Evolutionary conservation across 306 rosid genomes (phyloP).

Genomic region (Malus asiatica): DNA sequence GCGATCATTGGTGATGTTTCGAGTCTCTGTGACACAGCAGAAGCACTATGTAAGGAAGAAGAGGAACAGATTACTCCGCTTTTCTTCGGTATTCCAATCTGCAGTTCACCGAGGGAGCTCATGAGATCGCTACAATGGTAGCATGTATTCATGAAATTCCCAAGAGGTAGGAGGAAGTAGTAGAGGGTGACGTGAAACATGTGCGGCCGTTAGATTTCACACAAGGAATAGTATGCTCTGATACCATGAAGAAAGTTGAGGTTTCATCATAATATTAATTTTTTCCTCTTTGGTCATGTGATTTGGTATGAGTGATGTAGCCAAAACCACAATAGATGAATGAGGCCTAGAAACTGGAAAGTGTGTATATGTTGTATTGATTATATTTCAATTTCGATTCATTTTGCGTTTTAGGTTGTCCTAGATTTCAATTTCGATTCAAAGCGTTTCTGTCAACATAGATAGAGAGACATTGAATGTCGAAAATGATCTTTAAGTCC

Average conservation of each 20-base stretch:
- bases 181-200: conserved; percentile 3
- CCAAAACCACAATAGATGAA: conserved; percentile 19
- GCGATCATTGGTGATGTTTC: conserved; percentile 46
- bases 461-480: not conserved
- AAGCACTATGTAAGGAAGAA: conserved; percentile 37
- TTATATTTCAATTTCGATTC: not conserved
- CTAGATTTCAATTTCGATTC: too few species aligned
- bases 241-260: too few species aligned
- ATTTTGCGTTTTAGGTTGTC: not conserved
- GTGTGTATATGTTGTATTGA: conserved; percentile 7
- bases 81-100: conserved; percentile 57
- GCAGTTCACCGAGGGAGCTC: conserved; percentile 59
- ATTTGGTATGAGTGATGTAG: conserved; percentile 21
- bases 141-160: conserved; percentile 19
- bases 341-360: conserved; percentile 9
- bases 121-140: conserved; percentile 28
- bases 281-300: conserved; percentile 7
- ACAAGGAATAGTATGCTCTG: too few species aligned
- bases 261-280: rapidly evolving
- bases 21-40: conserved; percentile 54
- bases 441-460: too few species aligned
- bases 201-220: too few species aligned
- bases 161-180: conserved; percentile 23
- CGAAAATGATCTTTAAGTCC: too few species aligned
- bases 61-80: conserved; percentile 44